phyloP scores from a whole-genome alignment of 192 early-diverging fungal genomes.

The Ramicandelaber brevisporus region DNA sequence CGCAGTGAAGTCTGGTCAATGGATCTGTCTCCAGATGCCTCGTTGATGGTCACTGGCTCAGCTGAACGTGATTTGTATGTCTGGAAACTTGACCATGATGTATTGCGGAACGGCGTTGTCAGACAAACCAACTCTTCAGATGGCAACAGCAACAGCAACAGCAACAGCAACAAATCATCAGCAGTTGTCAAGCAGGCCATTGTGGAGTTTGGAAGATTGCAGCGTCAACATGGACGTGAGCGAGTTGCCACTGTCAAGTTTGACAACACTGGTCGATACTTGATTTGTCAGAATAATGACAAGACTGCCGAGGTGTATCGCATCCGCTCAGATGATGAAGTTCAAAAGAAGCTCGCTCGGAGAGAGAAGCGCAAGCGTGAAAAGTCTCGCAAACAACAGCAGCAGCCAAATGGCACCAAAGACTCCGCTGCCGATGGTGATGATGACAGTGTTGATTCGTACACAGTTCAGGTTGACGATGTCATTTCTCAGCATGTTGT shows the following conservation, averaged over 20 bases:
- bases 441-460: conserved; percentile 11
- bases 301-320: conserved; percentile 64
- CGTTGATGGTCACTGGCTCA: conserved; percentile 56
- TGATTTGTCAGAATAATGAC: conserved; percentile 61
- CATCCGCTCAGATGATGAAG: conserved; percentile 44
- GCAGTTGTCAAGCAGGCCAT: conserved; percentile 36
- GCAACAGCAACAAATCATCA: conserved; percentile 3
- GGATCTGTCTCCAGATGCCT: conserved; percentile 35
- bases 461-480: conserved; percentile 35
- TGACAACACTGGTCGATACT: conserved; percentile 47
- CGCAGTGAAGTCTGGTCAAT: conserved; percentile 85
- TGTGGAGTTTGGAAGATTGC: conserved; percentile 43
- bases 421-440: conserved; percentile 9
- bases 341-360: conserved; percentile 61
- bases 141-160: conserved; percentile 1
- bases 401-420: conserved; percentile 11
- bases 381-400: conserved; percentile 33
- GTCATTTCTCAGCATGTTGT: conserved; percentile 46
- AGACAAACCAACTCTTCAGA: conserved; percentile 1
- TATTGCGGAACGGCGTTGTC: background rate
- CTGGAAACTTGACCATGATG: conserved; percentile 51
- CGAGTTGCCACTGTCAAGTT: conserved; percentile 53
- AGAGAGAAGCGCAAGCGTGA: conserved; percentile 49
- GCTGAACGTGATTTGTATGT: conserved; percentile 63
- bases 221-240: conserved; percentile 53